phyloP scores from a whole-genome alignment of 306 rosid genomes.

The Hippophae gyantsensis region DNA sequence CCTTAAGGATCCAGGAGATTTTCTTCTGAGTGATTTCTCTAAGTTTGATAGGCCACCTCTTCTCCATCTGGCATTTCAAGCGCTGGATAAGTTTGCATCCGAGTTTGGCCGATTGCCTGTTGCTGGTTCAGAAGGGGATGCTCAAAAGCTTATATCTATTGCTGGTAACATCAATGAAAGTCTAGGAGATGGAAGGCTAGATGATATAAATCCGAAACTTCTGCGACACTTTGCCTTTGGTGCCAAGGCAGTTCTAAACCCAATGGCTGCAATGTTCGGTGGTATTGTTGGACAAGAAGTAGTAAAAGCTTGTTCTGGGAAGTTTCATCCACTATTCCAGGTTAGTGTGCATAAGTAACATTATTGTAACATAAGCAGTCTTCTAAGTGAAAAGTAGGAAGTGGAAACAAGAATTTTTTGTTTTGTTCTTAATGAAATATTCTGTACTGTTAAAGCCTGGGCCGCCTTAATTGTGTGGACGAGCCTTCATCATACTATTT shows the following conservation, averaged over 20 bases:
- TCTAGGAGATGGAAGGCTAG: constrained; percentile 14
- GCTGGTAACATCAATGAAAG: constrained; percentile 13
- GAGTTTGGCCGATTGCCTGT: constrained; percentile 17
- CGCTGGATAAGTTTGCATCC: constrained; percentile 15
- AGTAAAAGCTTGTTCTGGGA: constrained; percentile 21
- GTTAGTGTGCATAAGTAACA: not conserved
- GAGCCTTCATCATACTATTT: no score
- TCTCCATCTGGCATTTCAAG: constrained; percentile 20
- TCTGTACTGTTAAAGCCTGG: no score
- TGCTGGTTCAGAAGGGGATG: constrained; percentile 21
- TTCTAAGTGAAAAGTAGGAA: no score
- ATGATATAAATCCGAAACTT: constrained; percentile 15
- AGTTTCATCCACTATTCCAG: constrained; percentile 24
- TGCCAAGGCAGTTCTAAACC: constrained; percentile 23
- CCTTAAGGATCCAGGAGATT: constrained; percentile 20
- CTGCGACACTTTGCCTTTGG: constrained; percentile 19
- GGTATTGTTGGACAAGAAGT: constrained; percentile 25
- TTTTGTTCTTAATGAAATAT: no score
- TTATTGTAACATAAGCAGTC: no score
- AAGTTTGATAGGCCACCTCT: constrained; percentile 29
- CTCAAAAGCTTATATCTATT: constrained; percentile 2
- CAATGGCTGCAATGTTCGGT: constrained; percentile 24
- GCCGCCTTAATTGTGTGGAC: no score
- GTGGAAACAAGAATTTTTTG: no score
- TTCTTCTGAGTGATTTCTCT: constrained; percentile 20